Percentiles rank a stretch among this genome's conserved stretches.
These are phyloP conservation scores for Metarhizium humberi DNA, from an alignment of 2,329 filamentous ascomycete genomes.

Conservation along the genomic window DNA sequence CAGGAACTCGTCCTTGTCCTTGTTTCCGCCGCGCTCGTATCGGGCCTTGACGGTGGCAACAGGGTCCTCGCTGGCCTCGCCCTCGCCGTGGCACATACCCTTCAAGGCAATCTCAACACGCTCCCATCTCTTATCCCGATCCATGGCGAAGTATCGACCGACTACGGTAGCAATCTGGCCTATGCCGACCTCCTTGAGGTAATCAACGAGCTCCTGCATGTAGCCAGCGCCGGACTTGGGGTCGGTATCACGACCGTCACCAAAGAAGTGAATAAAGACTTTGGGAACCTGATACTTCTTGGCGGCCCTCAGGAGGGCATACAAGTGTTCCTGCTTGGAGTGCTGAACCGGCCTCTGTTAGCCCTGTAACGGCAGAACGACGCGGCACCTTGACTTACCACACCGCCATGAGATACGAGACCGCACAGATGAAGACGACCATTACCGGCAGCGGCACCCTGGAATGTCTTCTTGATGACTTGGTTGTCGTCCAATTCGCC, in stretches of 20 bases:
- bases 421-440: constrained; percentile 88
- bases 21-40: constrained; percentile 60
- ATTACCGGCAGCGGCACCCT: constrained; percentile 75
- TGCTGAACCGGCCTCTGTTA: constrained; percentile 41
- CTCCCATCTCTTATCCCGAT: constrained; percentile 99
- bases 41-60: constrained; percentile 79
- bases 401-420: constrained; percentile 89
- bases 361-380: not conserved
- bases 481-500: constrained; percentile 66
- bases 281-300: constrained; percentile 81
- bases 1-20: constrained; percentile 92
- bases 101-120: constrained; percentile 83
- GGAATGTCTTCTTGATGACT: constrained; percentile 68
- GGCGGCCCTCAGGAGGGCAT: constrained; percentile 78
- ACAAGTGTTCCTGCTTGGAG: constrained; percentile 89
- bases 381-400: constrained; percentile 39
- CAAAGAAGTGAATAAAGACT: constrained; percentile 98
- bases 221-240: constrained; percentile 87
- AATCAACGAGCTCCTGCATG: constrained; percentile 76
- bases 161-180: constrained; percentile 90
- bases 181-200: constrained; percentile 71
- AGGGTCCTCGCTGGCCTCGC: constrained; percentile 75
- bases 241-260: constrained; percentile 94
- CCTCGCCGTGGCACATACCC: constrained; percentile 76
- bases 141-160: constrained; percentile 97